phyloP scores from a whole-genome alignment of 768 basidiomycete species.

The Termitomyces sp. region DNA sequence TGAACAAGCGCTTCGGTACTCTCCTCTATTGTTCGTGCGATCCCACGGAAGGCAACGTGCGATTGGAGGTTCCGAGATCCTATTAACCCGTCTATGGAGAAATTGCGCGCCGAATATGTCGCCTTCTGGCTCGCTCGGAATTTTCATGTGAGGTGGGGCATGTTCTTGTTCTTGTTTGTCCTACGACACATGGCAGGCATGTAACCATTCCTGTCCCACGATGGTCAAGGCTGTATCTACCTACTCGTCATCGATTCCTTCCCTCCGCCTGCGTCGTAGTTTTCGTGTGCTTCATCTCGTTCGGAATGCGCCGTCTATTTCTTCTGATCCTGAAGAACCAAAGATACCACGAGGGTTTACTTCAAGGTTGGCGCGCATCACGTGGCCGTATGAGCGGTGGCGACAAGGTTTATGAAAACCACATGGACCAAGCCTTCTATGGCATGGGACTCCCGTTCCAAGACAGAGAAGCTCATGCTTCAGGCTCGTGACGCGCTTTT shows the following conservation, averaged over 20 bases:
- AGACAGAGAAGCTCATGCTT: background rate
- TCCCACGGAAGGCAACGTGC: background rate
- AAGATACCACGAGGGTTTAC: too few relatives aligned
- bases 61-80: background rate
- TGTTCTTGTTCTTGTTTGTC: background rate
- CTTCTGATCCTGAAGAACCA: background rate
- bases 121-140: background rate
- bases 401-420: background rate
- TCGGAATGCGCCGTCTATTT: background rate
- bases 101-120: background rate
- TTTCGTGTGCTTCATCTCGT: background rate
- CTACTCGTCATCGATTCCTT: background rate
- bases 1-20: background rate
- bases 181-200: conserved; percentile 1
- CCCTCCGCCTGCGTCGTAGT: background rate
- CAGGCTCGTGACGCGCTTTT: background rate
- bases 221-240: background rate
- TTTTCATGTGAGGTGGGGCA: background rate
- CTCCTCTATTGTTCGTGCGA: background rate
- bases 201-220: background rate
- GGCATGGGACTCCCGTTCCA: background rate
- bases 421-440: conserved; percentile 1
- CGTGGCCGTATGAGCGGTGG: background rate
- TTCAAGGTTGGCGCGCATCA: background rate
- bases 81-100: background rate